Conservation (phyloP, 2,329 filamentous ascomycete species). For the Ascochyta koolunga region DNA sequence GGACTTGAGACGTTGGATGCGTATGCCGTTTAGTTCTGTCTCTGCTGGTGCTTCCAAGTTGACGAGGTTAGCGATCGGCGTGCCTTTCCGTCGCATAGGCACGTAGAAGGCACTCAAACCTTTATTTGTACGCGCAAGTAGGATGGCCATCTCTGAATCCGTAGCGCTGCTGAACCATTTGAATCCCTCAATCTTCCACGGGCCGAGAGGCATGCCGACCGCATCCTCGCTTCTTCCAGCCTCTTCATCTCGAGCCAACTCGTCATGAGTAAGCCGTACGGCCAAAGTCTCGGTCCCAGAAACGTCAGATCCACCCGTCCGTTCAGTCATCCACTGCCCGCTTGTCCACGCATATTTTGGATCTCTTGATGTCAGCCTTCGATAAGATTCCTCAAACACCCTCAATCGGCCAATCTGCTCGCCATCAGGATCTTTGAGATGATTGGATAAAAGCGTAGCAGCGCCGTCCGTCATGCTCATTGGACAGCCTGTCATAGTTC, state of each 20-base stretch:
- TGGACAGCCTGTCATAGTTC: constrained; percentile 68
- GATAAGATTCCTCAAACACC: constrained; percentile 61
- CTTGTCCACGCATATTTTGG: constrained; percentile 67
- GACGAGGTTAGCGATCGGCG: constrained; percentile 5
- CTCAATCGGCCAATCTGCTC: constrained; percentile 39
- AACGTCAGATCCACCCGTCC: constrained; percentile 72
- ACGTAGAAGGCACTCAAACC: constrained; percentile 68
- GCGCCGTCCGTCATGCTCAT: constrained; percentile 72
- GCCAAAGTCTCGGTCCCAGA: constrained; percentile 70
- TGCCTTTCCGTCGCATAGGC: constrained; percentile 59
- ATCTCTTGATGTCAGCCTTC: constrained; percentile 61
- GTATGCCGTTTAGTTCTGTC: constrained; percentile 68
- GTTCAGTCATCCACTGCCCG: constrained; percentile 80
- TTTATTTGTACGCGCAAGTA: constrained; percentile 65
- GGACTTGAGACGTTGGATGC: constrained; percentile 72
- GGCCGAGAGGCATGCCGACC: constrained; percentile 55
- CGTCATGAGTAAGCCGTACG: constrained; percentile 21
- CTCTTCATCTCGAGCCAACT: constrained; percentile 31
- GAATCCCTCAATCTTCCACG: constrained; percentile 69
- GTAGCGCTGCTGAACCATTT: constrained; percentile 75
- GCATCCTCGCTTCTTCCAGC: constrained; percentile 37
- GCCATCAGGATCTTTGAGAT: constrained; percentile 29
- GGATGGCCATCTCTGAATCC: constrained; percentile 67
- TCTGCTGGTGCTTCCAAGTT: constrained; percentile 21
- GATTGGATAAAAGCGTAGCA: constrained; percentile 29